Evolutionary conservation across 179 eudicot species (phyloP), one percentile per base, ranked within the genome.

Genomic region (Carnegiea gigantea): DNA sequence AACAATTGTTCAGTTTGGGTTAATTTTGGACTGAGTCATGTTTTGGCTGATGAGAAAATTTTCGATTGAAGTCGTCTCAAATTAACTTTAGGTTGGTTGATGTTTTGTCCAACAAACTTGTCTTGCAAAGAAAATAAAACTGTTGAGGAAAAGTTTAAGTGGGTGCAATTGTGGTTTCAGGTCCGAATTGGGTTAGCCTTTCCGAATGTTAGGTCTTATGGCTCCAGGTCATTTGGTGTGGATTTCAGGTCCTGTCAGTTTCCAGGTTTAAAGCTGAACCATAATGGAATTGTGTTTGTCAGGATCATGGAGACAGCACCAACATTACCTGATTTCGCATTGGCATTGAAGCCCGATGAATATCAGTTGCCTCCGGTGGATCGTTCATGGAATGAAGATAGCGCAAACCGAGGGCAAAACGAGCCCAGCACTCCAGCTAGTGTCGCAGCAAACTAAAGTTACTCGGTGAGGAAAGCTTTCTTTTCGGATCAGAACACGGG

Each of bases 281-380:
- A n/a, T 81, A n/a, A 24, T 40, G 59, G 30, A 20, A 48, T 30
- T 36, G 54, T 83, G 78, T 71, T 43, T 40, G 86, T 89, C 89
- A 96, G 98, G 84, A 94, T 93, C 62, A 91, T 96, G 93, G 99
- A 94, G 91, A 94, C 99, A 49, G 99, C 99, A 4, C 99, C 99
- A 5, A 89, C 98, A 65, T 85, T 96, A 72, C 99, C 99, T n/a
- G 99, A 96, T 82, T 96, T 96, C 71, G 90, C 97, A 15, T 81
- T 96, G 87, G 97, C 99, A 54, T 88, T 96, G 43, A 94, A 94
- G 77, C 99, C 99, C 2, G 99, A 96, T 70, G 99, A 96, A 23
- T 93, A 91, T 86, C 95, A 91, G 81, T 90, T 96, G 80, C 97
- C 99, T 72, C 75, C 44, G 1, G 91, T 90, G 83, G 90, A 96